These are phyloP conservation scores for Yamadazyma atmosphaerica DNA, from an alignment of 1,139 yeast species.

Conservation along the genomic window DNA sequence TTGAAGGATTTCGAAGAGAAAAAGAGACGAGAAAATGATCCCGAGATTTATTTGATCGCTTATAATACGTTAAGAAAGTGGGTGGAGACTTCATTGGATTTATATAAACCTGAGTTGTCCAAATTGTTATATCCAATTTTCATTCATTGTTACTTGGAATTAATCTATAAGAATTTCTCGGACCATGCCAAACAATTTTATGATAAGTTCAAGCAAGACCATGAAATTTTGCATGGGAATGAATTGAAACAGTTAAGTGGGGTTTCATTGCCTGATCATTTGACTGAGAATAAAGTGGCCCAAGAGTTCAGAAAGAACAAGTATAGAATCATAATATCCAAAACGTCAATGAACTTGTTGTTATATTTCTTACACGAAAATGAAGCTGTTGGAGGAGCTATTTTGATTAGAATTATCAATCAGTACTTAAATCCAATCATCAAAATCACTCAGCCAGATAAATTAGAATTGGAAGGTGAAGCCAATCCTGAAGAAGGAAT, in stretches of 20 bases:
- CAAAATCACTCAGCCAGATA: slow-evolving; percentile 48
- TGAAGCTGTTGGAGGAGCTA: slow-evolving; percentile 90
- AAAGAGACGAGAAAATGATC: slow-evolving; percentile 51
- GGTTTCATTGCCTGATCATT: slow-evolving; percentile 75
- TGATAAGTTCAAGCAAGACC: slow-evolving; percentile 73
- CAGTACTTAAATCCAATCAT: slow-evolving; percentile 77
- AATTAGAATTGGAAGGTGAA: slow-evolving; percentile 45
- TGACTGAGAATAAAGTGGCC: slow-evolving; percentile 81
- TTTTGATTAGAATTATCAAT: slow-evolving; percentile 80
- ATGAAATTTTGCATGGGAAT: slow-evolving; percentile 70
- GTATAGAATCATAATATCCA: slow-evolving; percentile 74
- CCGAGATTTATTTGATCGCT: slow-evolving; percentile 73
- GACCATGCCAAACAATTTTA: slow-evolving; percentile 72
- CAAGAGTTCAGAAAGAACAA: slow-evolving; percentile 70
- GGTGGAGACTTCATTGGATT: slow-evolving; percentile 89
- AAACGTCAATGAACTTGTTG: slow-evolving; percentile 81
- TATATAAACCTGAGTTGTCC: slow-evolving; percentile 86
- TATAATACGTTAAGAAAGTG: slow-evolving; percentile 79
- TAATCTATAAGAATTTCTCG: slow-evolving; percentile 62
- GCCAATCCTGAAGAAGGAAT: slow-evolving; percentile 66
- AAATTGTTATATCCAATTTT: slow-evolving; percentile 87
- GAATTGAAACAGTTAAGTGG: slow-evolving; percentile 75
- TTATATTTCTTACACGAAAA: slow-evolving; percentile 88
- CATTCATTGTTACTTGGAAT: slow-evolving; percentile 81
- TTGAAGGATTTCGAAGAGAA: slow-evolving; percentile 41